These are phyloP conservation scores for Podospora pseudocomata DNA, from an alignment of 495 filamentous ascomycete species.

Conservation along the genomic window DNA sequence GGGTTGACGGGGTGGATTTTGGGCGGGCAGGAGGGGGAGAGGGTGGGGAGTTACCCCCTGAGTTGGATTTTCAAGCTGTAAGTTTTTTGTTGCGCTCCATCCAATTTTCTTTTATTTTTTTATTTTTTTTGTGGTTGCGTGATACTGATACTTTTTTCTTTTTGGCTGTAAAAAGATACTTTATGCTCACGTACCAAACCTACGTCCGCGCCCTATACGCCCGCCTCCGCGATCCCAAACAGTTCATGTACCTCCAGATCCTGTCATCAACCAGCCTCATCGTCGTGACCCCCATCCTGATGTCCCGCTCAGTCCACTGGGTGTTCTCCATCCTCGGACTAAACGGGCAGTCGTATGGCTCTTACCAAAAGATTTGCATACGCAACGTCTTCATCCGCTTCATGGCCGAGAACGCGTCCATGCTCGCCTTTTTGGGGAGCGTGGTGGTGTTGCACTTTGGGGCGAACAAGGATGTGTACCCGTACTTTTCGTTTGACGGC, in stretches of 20 bases:
- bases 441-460: slow-evolving; percentile 60
- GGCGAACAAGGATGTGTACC: slow-evolving; percentile 57
- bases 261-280: slow-evolving; percentile 56
- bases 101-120: background rate
- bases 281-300: slow-evolving; percentile 56
- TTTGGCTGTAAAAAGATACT: slow-evolving; percentile 44
- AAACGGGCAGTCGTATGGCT: slow-evolving; percentile 51
- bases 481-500: slow-evolving; percentile 55
- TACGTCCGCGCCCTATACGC: slow-evolving; percentile 68
- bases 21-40: slow-evolving; percentile 53
- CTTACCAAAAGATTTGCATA: slow-evolving; percentile 58
- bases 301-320: slow-evolving; percentile 55
- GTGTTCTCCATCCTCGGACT: slow-evolving; percentile 45
- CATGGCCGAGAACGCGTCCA: slow-evolving; percentile 60
- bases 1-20: slow-evolving; percentile 60
- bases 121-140: background rate
- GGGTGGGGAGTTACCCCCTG: slow-evolving; percentile 60
- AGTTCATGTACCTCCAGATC: slow-evolving; percentile 58
- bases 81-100: slow-evolving; percentile 19
- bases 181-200: slow-evolving; percentile 63
- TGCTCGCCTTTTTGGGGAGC: slow-evolving; percentile 60
- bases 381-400: slow-evolving; percentile 61
- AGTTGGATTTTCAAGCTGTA: slow-evolving; percentile 63
- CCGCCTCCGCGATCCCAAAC: slow-evolving; percentile 54
- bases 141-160: background rate